Conservation (phyloP, 148 eudicot genomes). For the Polygonum maritimum region DNA sequence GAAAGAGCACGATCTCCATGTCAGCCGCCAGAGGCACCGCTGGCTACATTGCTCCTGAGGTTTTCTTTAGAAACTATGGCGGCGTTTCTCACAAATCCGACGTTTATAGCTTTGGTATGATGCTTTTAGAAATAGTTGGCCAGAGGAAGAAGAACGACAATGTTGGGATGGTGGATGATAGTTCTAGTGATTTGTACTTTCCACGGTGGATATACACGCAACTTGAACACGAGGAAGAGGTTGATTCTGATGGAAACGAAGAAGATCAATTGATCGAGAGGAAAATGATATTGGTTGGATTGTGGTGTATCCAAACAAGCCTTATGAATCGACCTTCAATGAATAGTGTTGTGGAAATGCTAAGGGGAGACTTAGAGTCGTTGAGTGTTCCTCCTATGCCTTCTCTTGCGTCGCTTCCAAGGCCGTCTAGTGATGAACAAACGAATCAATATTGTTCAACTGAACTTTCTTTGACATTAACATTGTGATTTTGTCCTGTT, state of each 20-base stretch:
- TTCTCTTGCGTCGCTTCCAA: background rate
- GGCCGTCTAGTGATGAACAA: background rate
- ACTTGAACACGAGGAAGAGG: background rate
- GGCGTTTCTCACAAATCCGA: conserved; percentile 74
- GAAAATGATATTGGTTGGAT: background rate
- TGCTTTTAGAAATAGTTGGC: background rate
- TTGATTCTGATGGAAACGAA: background rate
- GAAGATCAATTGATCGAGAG: background rate
- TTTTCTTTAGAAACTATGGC: conserved; percentile 42
- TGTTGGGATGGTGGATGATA: background rate
- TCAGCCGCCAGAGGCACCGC: conserved; percentile 84
- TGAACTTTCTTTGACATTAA: background rate
- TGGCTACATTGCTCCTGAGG: conserved; percentile 85
- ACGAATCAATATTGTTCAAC: background rate
- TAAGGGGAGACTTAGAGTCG: background rate
- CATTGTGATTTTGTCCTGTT: background rate
- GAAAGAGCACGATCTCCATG: conserved; percentile 74
- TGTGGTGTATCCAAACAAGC: background rate
- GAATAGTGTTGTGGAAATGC: background rate
- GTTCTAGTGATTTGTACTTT: background rate
- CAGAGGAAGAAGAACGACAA: background rate
- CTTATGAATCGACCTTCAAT: background rate
- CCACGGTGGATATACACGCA: conserved; percentile 51
- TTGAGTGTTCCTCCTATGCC: conserved; percentile 1
- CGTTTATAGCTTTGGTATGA: conserved; percentile 69